These are phyloP conservation scores for Cadophora malorum DNA, from an alignment of 2,329 filamentous ascomycete species.

Conservation along the genomic window DNA sequence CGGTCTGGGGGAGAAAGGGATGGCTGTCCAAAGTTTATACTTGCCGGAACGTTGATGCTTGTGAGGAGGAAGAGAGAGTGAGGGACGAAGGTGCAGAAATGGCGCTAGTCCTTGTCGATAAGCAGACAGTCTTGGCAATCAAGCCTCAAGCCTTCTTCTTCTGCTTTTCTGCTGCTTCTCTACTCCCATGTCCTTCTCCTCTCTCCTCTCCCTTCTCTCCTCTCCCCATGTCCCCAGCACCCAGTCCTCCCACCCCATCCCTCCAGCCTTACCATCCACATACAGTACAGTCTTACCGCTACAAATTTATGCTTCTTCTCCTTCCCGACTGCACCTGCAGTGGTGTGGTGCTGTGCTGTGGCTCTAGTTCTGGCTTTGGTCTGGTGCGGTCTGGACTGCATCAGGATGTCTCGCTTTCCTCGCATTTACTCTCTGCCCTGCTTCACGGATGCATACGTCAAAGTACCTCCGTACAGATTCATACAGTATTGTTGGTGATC, in stretches of 20 bases:
- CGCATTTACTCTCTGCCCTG: neutral
- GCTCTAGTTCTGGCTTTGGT: neutral
- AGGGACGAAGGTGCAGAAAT: constrained; percentile 2
- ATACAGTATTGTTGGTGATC: neutral
- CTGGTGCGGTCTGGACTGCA: constrained; percentile 3
- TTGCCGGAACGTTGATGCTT: constrained; percentile 13
- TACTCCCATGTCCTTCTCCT: neutral
- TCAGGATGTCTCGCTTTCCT: neutral
- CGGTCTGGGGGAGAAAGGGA: constrained; percentile 11
- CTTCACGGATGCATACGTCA: neutral
- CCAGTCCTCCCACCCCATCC: neutral
- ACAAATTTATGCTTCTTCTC: neutral
- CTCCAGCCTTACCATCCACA: neutral
- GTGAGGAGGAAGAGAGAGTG: neutral
- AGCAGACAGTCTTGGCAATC: constrained; percentile 16
- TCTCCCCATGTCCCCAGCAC: neutral
- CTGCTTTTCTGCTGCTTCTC: too few species aligned
- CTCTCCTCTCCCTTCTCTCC: neutral
- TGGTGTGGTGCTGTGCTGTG: neutral
- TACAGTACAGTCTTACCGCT: neutral
- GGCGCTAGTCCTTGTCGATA: constrained; percentile 33
- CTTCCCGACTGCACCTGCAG: neutral
- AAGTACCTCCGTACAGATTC: too few species aligned
- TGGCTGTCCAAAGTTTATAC: constrained; percentile 31
- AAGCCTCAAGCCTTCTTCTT: neutral